A percentile compares a stretch with the other conserved stretches of the same genome.
These are phyloP conservation scores for Aspergillus aculeatinus DNA, from an alignment of 2,329 filamentous ascomycete species.

Conservation along the genomic window DNA sequence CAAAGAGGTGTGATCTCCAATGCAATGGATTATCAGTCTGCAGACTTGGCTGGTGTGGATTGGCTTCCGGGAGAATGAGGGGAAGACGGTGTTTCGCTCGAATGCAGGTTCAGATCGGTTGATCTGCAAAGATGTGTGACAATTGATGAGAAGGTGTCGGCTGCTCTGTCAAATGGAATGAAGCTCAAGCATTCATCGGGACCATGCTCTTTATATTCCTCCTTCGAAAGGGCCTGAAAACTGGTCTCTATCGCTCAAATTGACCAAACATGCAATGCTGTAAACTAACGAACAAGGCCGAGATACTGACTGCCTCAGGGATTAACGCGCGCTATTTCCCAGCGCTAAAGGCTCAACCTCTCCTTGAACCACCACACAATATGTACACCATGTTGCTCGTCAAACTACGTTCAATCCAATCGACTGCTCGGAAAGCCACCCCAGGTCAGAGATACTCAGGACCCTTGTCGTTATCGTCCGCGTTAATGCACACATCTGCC, in stretches of 20 bases:
- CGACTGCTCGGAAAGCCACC: slow-evolving; percentile 11
- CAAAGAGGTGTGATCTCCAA: background rate
- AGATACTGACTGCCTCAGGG: background rate
- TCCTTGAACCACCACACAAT: background rate
- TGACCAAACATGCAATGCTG: background rate
- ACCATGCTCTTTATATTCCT: background rate
- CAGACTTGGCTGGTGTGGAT: background rate
- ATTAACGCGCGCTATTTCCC: background rate
- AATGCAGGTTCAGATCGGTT: background rate
- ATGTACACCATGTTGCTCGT: background rate
- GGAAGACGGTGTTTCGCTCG: background rate
- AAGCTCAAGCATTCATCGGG: background rate
- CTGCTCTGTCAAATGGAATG: background rate
- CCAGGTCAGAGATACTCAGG: background rate
- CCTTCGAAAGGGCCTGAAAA: background rate
- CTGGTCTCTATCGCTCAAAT: background rate
- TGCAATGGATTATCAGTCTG: background rate
- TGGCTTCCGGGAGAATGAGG: background rate
- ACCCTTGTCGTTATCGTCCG: slow-evolving; percentile 18
- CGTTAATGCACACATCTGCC: slow-evolving; percentile 19
- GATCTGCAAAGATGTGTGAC: background rate
- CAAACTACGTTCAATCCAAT: slow-evolving; percentile 2
- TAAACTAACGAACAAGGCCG: background rate
- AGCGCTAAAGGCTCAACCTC: background rate
- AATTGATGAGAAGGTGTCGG: background rate